A percentile compares a stretch with the other conserved stretches of the same genome.
Evolutionary conservation across 2,329 filamentous ascomycete species (phyloP).

Genomic region (Bipolaris cookei): DNA sequence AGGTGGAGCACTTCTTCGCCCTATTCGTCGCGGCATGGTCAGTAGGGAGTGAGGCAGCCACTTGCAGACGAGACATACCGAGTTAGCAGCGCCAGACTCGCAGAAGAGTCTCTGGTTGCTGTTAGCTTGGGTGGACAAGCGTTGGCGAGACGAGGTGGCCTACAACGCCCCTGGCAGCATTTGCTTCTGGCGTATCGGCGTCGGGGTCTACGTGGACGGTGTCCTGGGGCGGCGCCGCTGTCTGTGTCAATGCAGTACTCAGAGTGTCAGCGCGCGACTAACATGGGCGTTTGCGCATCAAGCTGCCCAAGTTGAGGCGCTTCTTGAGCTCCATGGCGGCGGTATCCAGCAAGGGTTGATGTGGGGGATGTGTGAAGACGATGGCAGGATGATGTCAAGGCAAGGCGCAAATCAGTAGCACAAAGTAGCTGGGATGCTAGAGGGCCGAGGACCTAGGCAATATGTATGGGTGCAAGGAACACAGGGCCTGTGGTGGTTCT

Average conservation of each 20-base stretch:
- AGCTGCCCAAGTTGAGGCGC: conserved; percentile 45
- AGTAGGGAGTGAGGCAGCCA: neutral
- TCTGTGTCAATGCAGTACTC: conserved; percentile 19
- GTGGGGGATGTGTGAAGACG: neutral
- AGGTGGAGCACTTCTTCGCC: conserved; percentile 92
- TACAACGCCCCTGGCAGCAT: conserved; percentile 71
- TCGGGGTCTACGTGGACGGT: conserved; percentile 31
- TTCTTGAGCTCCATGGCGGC: conserved; percentile 50
- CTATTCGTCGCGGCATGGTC: conserved; percentile 49
- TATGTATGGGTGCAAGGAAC: neutral
- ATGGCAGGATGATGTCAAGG: neutral
- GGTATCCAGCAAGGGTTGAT: conserved; percentile 4
- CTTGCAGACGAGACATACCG: conserved; percentile 26
- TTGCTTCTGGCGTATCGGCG: conserved; percentile 70
- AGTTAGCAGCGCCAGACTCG: conserved; percentile 70
- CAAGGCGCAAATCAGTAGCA: neutral
- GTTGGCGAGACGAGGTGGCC: conserved; percentile 40
- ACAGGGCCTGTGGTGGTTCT: neutral
- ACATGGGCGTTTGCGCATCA: conserved; percentile 45
- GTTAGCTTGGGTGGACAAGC: conserved; percentile 10
- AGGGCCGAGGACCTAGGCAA: neutral
- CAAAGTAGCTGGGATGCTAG: neutral
- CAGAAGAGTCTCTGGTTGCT: conserved; percentile 74
- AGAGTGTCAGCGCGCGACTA: conserved; percentile 14
- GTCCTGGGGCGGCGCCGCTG: conserved; percentile 34